Evolutionary conservation across 2,329 filamentous ascomycete genomes (phyloP), one percentile per base, ranked within the genome.

Genomic region (Cladobotryum mycophilum): DNA sequence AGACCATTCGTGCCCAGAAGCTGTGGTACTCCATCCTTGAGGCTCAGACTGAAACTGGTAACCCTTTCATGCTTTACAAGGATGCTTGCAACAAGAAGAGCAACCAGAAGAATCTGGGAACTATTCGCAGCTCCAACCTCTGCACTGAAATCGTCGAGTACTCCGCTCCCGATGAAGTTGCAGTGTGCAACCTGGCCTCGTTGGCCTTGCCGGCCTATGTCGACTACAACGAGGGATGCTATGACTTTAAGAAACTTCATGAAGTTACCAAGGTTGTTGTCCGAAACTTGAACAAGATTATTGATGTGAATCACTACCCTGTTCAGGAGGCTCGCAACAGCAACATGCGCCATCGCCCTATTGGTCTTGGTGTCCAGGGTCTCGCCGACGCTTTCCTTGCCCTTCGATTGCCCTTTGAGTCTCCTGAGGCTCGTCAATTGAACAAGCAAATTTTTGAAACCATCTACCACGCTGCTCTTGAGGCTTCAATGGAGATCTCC

Each of bases 61-160:
- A 95, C 73, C 93, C 93, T 45, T 99, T 96, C 76, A 99, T 99
- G 89, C 85, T 97, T 54, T 99, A 99, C 85, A 99, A 99, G 80
- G 93, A 99, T 73, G 81, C 85, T 65, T 92, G 88, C 83, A 99
- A 99, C 82, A 84, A 84, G 70, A 99, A 99, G 86, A 96, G 91
- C 80, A 99, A 99, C 82, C 93, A 99, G 78, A 97, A 99, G 86
- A 99, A 99, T 74, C 80, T 99, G 33, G 93, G 93, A 59, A 96
- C 91, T 56, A 99, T 99, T 63, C 90, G 90, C 71, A 96, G 89
- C 79, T 99, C 93, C 65, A 99, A 99, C 72, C 80, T 99, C 45
- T 99, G 93, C 84, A 97, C 92, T 46, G 93, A 99, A 74, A 99
- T 99, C 62, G 82, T 99, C 58, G 93, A 99, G 76, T 99, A 96